phyloP scores from a whole-genome alignment of 164 flowering plant genomes.

The Chimonanthus praecox region DNA sequence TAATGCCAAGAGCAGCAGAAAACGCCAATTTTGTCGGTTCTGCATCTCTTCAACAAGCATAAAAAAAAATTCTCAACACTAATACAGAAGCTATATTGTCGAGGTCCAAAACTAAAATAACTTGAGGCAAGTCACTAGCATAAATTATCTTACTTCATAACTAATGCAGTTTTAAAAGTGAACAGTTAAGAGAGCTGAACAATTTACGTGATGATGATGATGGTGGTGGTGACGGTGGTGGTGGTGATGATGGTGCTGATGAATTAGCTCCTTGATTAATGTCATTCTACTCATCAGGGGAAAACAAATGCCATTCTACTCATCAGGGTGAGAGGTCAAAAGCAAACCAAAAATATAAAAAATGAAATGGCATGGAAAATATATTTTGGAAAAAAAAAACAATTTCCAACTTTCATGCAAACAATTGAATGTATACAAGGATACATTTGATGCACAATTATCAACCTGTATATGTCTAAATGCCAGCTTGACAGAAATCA shows the following conservation, averaged over 20 bases:
- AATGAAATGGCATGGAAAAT: too few relatives aligned
- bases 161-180: not conserved
- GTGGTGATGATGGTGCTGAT: too few relatives aligned
- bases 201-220: too few relatives aligned
- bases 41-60: conserved; percentile 48
- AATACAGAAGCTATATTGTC: not conserved
- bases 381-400: too few relatives aligned
- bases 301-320: not conserved
- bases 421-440: not conserved
- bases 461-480: not conserved
- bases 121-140: not conserved
- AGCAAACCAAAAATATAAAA: not conserved
- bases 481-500: not conserved
- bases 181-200: not conserved
- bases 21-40: conserved; percentile 90
- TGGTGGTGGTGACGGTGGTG: too few relatives aligned
- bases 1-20: conserved; percentile 80
- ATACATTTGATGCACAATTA: too few relatives aligned
- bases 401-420: not conserved
- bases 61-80: not conserved
- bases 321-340: not conserved
- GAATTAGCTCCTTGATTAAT: too few relatives aligned
- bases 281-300: too few relatives aligned
- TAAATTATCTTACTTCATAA: not conserved
- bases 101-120: not conserved